Evolutionary conservation across 2,329 filamentous ascomycete genomes (phyloP), one percentile per base, ranked within the genome.

Genomic region (Xenoacremonium recifei): DNA sequence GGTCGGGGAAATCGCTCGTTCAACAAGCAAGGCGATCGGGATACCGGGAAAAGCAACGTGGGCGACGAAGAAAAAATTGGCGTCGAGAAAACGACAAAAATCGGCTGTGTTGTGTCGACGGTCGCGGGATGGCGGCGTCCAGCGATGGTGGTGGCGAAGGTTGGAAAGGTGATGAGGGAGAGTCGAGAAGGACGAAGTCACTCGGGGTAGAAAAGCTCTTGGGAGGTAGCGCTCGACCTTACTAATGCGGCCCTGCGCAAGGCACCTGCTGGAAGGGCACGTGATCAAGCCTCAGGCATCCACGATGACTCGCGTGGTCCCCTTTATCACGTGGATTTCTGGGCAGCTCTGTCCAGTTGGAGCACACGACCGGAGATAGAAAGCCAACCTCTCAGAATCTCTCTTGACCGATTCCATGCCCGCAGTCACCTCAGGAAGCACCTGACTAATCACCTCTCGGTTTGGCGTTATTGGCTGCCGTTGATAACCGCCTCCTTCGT

Each of bases 381-480:
- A 31, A 31, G 29, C 29, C 17, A 11, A 27, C 23, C n/a, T 31
- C n/a, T 15, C 29, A 6, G 13, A 11, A 9, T 11, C 29, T 31
- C 17, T 15, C 17, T 15, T 15, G 29, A 31, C 29, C 12, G n/a
- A 31, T n/a, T n/a, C n/a, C n/a, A n/a, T 15, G n/a, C n/a, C 29
- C 29, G n/a, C 7, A n/a, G 7, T 27, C 13, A 27, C 23, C 23
- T 9, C 13, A 27, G 9, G 7, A 9, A 9, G 13, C 13, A 10
- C 35, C 25, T 58, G 47, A 58, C 54, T 57, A 58, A 57, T 57
- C 48, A 34, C 37, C 15, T 34, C 40, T 37, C 34, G 25, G 42
- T 18, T 35, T 41, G 46, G 40, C 33, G 29, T 47, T 43, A 60
- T 59, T 61, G 48, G 60, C 47, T 62, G 48, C 60, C 60, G 59